These are phyloP conservation scores for Raphanus raphanistrum DNA, from an alignment of 345 rosid genomes.

Conservation along the genomic window DNA sequence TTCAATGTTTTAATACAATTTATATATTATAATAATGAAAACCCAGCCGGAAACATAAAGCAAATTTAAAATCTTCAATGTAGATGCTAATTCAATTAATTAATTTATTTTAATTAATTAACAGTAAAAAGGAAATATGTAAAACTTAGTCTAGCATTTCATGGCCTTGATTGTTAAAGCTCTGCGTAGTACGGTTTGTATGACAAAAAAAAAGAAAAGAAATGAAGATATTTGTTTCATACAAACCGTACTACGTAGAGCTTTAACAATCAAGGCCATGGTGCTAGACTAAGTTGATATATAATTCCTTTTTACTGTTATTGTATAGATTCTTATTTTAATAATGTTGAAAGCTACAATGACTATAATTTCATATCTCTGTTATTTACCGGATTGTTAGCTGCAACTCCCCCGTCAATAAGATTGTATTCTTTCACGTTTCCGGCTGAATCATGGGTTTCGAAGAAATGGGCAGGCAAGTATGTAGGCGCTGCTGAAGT, in stretches of 20 bases:
- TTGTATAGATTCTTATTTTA: background rate
- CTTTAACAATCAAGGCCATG: background rate
- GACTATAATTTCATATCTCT: background rate
- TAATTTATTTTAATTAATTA: too few relatives aligned
- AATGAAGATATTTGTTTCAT: background rate
- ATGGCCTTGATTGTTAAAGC: too few relatives aligned
- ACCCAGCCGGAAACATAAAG: background rate
- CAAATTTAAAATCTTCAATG: background rate
- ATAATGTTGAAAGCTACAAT: background rate
- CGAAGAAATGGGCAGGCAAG: conserved; percentile 38
- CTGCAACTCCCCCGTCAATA: conserved; percentile 79
- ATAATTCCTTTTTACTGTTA: background rate
- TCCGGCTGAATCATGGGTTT: conserved; percentile 39
- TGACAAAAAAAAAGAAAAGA: too few relatives aligned
- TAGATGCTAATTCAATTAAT: background rate
- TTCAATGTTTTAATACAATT: background rate
- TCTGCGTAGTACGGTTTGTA: too few relatives aligned
- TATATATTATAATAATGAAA: background rate
- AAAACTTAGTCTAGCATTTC: too few relatives aligned
- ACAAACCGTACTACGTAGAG: background rate
- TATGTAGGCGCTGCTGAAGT: conserved; percentile 41
- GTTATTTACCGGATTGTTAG: conserved; percentile 62
- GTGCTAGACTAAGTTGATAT: background rate
- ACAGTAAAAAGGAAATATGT: too few relatives aligned
- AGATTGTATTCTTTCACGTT: conserved; percentile 53